phyloP scores from a whole-genome alignment of 202 grass and related monocot genomes.

The Brachypodium distachyon region DNA sequence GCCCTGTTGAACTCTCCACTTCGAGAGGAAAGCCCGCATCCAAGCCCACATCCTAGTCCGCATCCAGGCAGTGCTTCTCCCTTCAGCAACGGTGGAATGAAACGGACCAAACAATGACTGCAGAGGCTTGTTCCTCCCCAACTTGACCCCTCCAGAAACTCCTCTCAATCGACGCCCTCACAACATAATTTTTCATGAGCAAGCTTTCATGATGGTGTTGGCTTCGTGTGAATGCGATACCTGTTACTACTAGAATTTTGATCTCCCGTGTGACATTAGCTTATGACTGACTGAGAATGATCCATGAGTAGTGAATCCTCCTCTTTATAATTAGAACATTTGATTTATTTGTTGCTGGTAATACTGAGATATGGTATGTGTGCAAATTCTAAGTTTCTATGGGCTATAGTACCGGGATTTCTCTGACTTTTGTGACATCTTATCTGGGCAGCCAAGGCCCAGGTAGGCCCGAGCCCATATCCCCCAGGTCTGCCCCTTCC shows the following conservation, averaged over 20 bases:
- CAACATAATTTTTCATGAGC: slow-evolving; percentile 55
- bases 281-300: slow-evolving; percentile 38
- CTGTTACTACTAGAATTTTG: slow-evolving; percentile 50
- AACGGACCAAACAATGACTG: slow-evolving; percentile 61
- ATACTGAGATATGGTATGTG: slow-evolving; percentile 34
- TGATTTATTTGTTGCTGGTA: slow-evolving; percentile 50
- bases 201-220: slow-evolving; percentile 51
- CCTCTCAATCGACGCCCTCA: slow-evolving; percentile 29
- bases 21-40: slow-evolving; percentile 49
- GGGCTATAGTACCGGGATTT: not conserved
- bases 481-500: too few relatives aligned
- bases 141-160: slow-evolving; percentile 29
- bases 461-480: too few relatives aligned
- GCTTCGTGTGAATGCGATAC: slow-evolving; percentile 2
- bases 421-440: not conserved
- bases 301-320: slow-evolving; percentile 27
- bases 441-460: not conserved
- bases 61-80: slow-evolving; percentile 70
- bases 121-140: slow-evolving; percentile 6
- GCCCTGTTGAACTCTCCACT: slow-evolving; percentile 88
- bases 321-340: slow-evolving; percentile 57
- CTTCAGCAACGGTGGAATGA: slow-evolving; percentile 81
- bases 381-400: slow-evolving; percentile 22
- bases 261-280: slow-evolving; percentile 48
- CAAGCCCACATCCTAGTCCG: slow-evolving; percentile 71